Evolutionary conservation across 192 early-diverging fungal genomes (phyloP), one percentile per base, ranked within the genome.

Genomic region (Gamsiella multidivaricata): DNA sequence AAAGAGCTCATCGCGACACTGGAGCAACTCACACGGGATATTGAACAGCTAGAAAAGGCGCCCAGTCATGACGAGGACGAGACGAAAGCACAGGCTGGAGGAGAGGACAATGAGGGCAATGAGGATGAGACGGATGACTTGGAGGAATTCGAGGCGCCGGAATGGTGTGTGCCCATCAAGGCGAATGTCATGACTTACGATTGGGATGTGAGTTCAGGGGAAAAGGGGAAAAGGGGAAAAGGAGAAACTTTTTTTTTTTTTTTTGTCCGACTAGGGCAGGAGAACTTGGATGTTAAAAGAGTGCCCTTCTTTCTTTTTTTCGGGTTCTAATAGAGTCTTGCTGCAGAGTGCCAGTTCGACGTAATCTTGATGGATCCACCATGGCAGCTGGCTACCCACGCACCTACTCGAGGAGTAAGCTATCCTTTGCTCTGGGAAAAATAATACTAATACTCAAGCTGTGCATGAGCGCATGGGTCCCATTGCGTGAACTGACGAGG

Each of bases 101-200:
- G 51, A 34, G 62, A 51, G 47, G 62, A 59, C 3, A 52, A 66
- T 0, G 74, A 58, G 8, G 57, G 23, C 6, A 52, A 32, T 5
- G 66, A 68, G n/a, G 74, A 75, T 14, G 69, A 65, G 14, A 65
- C 51, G 0, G 73, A 76, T 69, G 69, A 72, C 45, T 74, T 92
- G 82, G 91, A 90, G 72, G 92, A 94, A 61, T 96, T 94, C 75
- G 88, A 91, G 68, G 94, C 94, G 28, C 95, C 95, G 12, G 86
- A 95, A 65, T 96, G 94, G 94, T 96, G 94, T 78, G 88, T 96
- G 22, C 95, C 95, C 15, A 96, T 97, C 67, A 96, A 96, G 71
- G 93, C 96, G 25, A 94, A 97, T 82, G 96, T 98, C 32, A 90
- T 94, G 88, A 93, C 90, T 52, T 98, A 96, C 90, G 96, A 98